phyloP scores from a whole-genome alignment of 371 early-diverging fungal genomes.

The Rhizopus microsporus region DNA sequence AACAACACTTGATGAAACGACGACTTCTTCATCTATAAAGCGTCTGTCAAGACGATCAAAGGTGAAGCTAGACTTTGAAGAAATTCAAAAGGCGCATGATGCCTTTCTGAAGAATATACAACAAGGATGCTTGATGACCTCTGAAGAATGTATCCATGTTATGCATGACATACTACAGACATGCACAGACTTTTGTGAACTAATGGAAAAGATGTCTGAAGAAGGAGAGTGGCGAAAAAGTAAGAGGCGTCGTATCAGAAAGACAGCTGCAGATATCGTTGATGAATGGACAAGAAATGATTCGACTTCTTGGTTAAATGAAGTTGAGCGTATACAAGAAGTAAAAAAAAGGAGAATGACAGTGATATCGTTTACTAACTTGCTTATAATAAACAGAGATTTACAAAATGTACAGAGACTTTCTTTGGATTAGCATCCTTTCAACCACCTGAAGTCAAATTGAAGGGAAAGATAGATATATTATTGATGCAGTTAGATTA shows the following conservation, averaged over 20 bases:
- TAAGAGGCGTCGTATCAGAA: slow-evolving; percentile 23
- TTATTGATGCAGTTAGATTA: slow-evolving; percentile 70
- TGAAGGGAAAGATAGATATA: slow-evolving; percentile 55
- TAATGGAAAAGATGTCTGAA: slow-evolving; percentile 30
- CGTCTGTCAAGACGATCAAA: slow-evolving; percentile 11
- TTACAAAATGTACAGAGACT: slow-evolving; percentile 46
- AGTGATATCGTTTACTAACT: slow-evolving; percentile 2
- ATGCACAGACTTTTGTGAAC: slow-evolving; percentile 47
- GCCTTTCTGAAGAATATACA: slow-evolving; percentile 43
- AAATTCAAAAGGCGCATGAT: slow-evolving; percentile 55
- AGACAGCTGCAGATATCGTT: slow-evolving; percentile 46
- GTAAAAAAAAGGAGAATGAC: slow-evolving; percentile 22
- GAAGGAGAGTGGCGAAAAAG: slow-evolving; percentile 33
- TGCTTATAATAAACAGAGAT: slow-evolving; percentile 40
- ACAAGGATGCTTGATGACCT: slow-evolving; percentile 57
- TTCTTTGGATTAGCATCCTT: slow-evolving; percentile 51
- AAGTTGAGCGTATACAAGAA: slow-evolving; percentile 22
- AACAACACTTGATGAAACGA: slow-evolving; percentile 17
- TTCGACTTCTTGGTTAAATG: slow-evolving; percentile 22
- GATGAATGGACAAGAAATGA: slow-evolving; percentile 35
- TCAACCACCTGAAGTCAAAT: slow-evolving; percentile 44
- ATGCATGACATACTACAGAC: slow-evolving; percentile 35
- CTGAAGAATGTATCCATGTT: slow-evolving; percentile 31
- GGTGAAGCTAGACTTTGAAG: slow-evolving; percentile 53
- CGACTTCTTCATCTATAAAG: slow-evolving; percentile 1